Base-by-base conservation (phyloP, 2,329 filamentous ascomycete genomes). In the Alternaria sp. region DNA sequence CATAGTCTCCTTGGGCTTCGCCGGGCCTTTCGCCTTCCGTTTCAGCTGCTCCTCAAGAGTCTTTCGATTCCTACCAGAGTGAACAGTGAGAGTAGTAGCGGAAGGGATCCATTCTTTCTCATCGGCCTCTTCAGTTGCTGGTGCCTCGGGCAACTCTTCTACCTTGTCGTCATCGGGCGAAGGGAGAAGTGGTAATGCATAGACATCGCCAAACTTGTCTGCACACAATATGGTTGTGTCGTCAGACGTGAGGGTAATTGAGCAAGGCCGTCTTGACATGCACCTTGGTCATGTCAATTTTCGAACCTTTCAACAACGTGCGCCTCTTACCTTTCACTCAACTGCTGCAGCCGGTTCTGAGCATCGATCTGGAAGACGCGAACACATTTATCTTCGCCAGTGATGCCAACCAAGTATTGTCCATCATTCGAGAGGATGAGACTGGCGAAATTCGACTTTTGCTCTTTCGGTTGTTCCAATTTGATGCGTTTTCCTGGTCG, bases 141-240 rank as follows among this genome's bases (percentile, higher is more conserved):
- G 53, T 6, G 63, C 67, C 26, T 67, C 71, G 17, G 70, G 67
- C 40, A 69, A 69, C 26, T 75, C 57, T 21, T 74, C 57, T 30
- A 12, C 28, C 11, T 36, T 56, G 7, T 60, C 73, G 46, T 81
- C 77, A 36, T 78, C 75, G n/a, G 76, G 73, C 11, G 77, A 71
- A 12, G 73, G 70, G 47, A 93, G 78, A 4, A 98, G 84, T 13
- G 96, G 95, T 8, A 99, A 81, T 11, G 92, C 88, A 81, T 97
- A 98, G 64, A 97, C 95, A 78, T 99, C 96, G 68, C 96, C 96
- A 75, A 98, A 98, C 80, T 99, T 99, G 83, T 99, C 96, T 56
- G 89, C 95, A 65, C 88, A 89, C 61, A 98, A 81, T 66, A 99
- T 92, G 9, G 89, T 91, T 46, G 85, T 84, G 65, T 88, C 85